Conservation (phyloP, 2,329 filamentous ascomycete genomes). For the Diaporthe australafricana region DNA sequence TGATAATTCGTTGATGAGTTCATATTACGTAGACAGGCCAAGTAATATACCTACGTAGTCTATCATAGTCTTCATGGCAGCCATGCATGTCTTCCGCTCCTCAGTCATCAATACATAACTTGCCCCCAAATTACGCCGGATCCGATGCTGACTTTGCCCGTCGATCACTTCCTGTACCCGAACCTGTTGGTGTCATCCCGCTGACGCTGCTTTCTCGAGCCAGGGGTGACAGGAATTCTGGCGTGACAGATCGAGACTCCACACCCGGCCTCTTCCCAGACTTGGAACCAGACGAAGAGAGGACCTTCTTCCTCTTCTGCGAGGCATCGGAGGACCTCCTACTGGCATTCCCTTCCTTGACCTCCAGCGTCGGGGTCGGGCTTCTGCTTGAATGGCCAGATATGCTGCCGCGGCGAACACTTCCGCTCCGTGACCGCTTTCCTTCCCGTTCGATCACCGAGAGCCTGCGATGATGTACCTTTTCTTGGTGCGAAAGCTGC, state of each 20-base stretch:
- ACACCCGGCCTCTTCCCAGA: constrained; percentile 55
- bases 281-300: constrained; percentile 45
- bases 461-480: constrained; percentile 53
- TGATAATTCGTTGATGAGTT: background rate
- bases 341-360: constrained; percentile 52
- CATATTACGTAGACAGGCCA: background rate
- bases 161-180: background rate
- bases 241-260: constrained; percentile 65
- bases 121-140: constrained; percentile 15
- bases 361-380: constrained; percentile 60
- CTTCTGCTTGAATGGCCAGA: constrained; percentile 60
- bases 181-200: constrained; percentile 34
- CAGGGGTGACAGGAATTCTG: constrained; percentile 65
- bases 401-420: constrained; percentile 63
- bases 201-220: constrained; percentile 58
- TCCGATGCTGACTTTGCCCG: constrained; percentile 32
- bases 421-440: constrained; percentile 63
- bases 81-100: background rate
- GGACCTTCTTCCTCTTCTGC: constrained; percentile 65
- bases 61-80: background rate
- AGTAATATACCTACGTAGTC: background rate
- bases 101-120: background rate
- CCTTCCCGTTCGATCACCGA: constrained; percentile 58
- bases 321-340: constrained; percentile 61
- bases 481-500: constrained; percentile 53